Evolutionary conservation across 257 asterid genomes (phyloP), one percentile per base, ranked within the genome.

Genomic region (Nicotiana tomentosiformis): DNA sequence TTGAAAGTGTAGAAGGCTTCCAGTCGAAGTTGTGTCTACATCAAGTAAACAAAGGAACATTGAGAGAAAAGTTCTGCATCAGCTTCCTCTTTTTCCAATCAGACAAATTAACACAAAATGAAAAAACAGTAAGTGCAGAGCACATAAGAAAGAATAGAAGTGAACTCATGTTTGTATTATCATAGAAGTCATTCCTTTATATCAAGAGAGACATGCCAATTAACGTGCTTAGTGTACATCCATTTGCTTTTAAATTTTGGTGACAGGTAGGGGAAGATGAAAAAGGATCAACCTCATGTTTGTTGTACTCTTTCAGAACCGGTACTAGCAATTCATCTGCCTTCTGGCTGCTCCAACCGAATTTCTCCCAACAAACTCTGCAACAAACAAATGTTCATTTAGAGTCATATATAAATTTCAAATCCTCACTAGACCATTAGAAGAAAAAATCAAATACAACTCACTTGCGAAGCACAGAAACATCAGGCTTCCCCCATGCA

Each of bases 1-100:
- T 93, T 94, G 92, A 96, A 96, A 60, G 97, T 89, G 88, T 96
- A 96, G 89, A 94, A 96, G 76, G 98, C 98, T 89, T 96, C 99
- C 93, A 96, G 30, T 79, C 99, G 93, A 92, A 96, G 87, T 88
- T 96, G 99, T 11, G 98, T 94, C 99, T 96, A 60, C 33, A 88
- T 61, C 69, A 86, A 86, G 74, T 81, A 84, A 39, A 67, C 17
- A 30, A 53, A 82, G 77, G 32, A 67, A 66, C 23, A 10, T 26
- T 33, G 68, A 83, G 56, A 81, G 62, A 77, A 51, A 29, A 74
- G 46, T 83, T 88, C 62, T 82, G 46, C 77, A 55, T 69, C 46
- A 60, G 65, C 33, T 86, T 46, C 58, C 70, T 82, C 79, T 77
- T 82, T 51, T 53, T 35, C 81, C 72, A 30, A 62, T 56, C 53